A percentile compares a stretch with the other conserved stretches of the same genome.
Evolutionary conservation across 164 flowering plant genomes (phyloP).

Genomic region (Vitis riparia): DNA sequence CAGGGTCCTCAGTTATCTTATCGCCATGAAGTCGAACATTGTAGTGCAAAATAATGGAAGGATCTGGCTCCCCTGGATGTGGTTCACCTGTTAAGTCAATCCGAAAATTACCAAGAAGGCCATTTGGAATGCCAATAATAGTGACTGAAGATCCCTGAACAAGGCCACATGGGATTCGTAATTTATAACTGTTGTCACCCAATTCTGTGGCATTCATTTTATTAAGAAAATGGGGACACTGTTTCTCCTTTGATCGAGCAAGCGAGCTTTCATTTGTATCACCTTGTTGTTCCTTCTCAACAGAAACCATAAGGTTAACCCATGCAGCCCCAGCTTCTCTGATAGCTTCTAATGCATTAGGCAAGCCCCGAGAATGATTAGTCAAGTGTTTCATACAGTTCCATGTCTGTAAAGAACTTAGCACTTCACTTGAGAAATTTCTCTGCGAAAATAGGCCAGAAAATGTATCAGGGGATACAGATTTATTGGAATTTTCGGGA

Average conservation of each 20-base stretch:
- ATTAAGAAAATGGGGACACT: conserved; percentile 69
- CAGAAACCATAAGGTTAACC: conserved; percentile 66
- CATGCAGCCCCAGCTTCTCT: conserved; percentile 88
- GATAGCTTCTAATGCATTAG: conserved; percentile 80
- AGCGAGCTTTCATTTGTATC: conserved; percentile 38
- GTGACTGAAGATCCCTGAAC: conserved; percentile 95
- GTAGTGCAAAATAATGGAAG: conserved; percentile 89
- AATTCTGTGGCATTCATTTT: conserved; percentile 61
- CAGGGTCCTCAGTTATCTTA: conserved; percentile 87
- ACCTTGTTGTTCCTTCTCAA: conserved; percentile 48
- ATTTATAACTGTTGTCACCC: conserved; percentile 43
- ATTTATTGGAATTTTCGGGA: conserved; percentile 44
- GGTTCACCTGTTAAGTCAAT: conserved; percentile 86
- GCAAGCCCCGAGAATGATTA: conserved; percentile 53
- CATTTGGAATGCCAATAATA: conserved; percentile 85
- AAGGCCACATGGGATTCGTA: conserved; percentile 86
- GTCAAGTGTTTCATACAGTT: conserved; percentile 55
- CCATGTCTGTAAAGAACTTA: conserved; percentile 71
- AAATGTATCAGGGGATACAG: conserved; percentile 46
- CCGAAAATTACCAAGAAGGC: conserved; percentile 89
- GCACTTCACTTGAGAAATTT: conserved; percentile 66
- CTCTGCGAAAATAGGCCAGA: conserved; percentile 49
- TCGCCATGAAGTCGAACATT: conserved; percentile 96
- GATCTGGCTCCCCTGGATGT: conserved; percentile 96
- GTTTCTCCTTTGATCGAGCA: conserved; percentile 55